Evolutionary conservation across 2,329 filamentous ascomycete species (phyloP).

Genomic region (Aureobasidium zeae): DNA sequence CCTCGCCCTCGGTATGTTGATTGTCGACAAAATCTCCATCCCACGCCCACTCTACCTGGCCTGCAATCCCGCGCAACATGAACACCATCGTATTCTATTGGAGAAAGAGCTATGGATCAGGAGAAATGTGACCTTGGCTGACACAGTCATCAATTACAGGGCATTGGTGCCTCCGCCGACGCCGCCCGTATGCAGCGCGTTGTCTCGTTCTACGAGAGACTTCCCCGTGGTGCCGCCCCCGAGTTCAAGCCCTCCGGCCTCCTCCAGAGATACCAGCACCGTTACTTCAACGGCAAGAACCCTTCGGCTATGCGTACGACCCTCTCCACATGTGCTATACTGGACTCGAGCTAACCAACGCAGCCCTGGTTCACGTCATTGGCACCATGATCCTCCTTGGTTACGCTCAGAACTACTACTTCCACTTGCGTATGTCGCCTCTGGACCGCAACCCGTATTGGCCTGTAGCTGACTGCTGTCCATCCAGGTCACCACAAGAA

Average conservation of each 20-base stretch:
- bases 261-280: constrained; percentile 73
- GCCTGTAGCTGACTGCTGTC: constrained; percentile 22
- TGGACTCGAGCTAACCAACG: constrained; percentile 14
- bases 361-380: constrained; percentile 84
- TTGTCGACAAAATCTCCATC: constrained; percentile 13
- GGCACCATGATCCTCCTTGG: constrained; percentile 68
- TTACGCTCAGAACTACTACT: constrained; percentile 99
- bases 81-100: neutral
- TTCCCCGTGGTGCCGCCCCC: constrained; percentile 85
- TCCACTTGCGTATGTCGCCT: constrained; percentile 78
- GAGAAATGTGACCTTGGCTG: constrained; percentile 19
- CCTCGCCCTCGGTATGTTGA: constrained; percentile 64
- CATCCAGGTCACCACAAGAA: constrained; percentile 96
- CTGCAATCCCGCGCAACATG: constrained; percentile 6
- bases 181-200: constrained; percentile 96
- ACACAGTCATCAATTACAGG: constrained; percentile 47
- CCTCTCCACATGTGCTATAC: neutral
- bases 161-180: constrained; percentile 89
- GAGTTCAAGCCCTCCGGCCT: constrained; percentile 73
- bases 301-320: constrained; percentile 75
- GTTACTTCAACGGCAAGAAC: constrained; percentile 86
- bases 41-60: neutral
- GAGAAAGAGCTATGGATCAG: constrained; percentile 8
- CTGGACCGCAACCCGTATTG: constrained; percentile 24
- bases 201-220: constrained; percentile 97